phyloP scores from a whole-genome alignment of 768 basidiomycete genomes.

The Russula lepida region DNA sequence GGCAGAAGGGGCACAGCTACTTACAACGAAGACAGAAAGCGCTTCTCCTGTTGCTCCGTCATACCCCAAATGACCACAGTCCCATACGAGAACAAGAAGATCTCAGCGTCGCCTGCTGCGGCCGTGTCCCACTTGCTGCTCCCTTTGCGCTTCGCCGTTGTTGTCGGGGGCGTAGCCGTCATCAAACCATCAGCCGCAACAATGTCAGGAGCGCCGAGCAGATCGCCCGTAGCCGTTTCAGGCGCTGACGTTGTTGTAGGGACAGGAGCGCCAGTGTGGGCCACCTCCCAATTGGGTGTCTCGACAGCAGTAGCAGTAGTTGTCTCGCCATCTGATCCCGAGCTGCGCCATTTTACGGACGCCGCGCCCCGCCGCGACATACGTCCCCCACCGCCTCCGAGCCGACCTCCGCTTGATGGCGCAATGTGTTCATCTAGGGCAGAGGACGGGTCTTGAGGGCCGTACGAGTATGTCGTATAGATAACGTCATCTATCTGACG shows the following conservation, averaged over 20 bases:
- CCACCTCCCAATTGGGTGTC: conserved; percentile 1
- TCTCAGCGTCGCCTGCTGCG: conserved; percentile 62
- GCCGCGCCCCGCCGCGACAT: not conserved
- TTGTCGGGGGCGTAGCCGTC: conserved; percentile 22
- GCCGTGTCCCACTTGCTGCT: conserved; percentile 63
- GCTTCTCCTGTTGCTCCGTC: conserved; percentile 85
- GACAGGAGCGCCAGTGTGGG: not conserved
- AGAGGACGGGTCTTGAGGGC: conserved; percentile 31
- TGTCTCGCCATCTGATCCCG: conserved; percentile 20
- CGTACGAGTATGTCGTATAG: conserved; percentile 86
- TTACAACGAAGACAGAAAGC: conserved; percentile 85
- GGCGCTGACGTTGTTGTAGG: not conserved
- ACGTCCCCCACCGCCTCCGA: not conserved
- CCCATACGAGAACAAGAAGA: conserved; percentile 90
- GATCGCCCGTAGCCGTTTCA: conserved; percentile 45
- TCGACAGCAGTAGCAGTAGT: conserved; percentile 17
- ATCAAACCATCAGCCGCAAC: not conserved
- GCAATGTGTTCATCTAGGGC: conserved; percentile 13
- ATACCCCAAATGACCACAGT: conserved; percentile 98
- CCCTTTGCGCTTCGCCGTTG: conserved; percentile 38
- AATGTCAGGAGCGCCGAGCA: conserved; percentile 72
- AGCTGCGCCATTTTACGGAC: conserved; percentile 25
- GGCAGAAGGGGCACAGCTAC: conserved; percentile 26
- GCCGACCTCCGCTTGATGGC: conserved; percentile 12
- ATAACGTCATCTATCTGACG: conserved; percentile 88